Evolutionary conservation across 2,329 filamentous ascomycete species (phyloP), one percentile per base, ranked within the genome.

Genomic region (Botryotinia convoluta): DNA sequence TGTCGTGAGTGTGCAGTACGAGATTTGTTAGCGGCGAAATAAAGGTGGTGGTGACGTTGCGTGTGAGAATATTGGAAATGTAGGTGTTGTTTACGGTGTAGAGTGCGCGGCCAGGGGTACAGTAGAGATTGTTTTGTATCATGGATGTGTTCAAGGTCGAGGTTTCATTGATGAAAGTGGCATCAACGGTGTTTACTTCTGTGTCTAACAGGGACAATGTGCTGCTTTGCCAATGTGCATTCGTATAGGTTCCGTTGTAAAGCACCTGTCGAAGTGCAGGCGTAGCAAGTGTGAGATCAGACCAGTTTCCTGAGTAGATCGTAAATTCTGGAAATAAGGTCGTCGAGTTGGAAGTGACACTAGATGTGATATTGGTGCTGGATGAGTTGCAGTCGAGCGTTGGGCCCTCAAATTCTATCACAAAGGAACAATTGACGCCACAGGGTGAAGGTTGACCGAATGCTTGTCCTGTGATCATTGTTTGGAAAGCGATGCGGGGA

Each of bases 381-480:
- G 48, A 44, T 29, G 35, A 71, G 29, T 72, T 74, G 51, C 76
- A 78, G 32, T 74, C 57, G 4, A 78, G 42, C 2, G 65, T 74
- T 37, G 74, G 75, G 0, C 73, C 77, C 74, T 78, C 74, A 29
- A 76, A 77, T 45, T 72, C 57, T 20, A 73, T 68, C 10, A 42
- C 45, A 37, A 76, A 79, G 2, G 74, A 74, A 68, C 77, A 77
- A 22, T 79, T 78, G 1, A 39, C 54, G 22, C 76, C 75, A 42
- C 78, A 79, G 3, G 74, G 75, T 5, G 76, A 78, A 7, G 45
- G 60, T 26, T 76, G 62, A 16, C 63, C 16, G 37, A 77, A 62
- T 0, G 73, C 29, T 42, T 77, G 65, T 65, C 75, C 77, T 22
- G 64, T 45, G 14, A 77, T 45, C 8, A 78, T 71, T 10, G 78